phyloP scores from a whole-genome alignment of 257 asterid species.

The Coffea eugenioides region DNA sequence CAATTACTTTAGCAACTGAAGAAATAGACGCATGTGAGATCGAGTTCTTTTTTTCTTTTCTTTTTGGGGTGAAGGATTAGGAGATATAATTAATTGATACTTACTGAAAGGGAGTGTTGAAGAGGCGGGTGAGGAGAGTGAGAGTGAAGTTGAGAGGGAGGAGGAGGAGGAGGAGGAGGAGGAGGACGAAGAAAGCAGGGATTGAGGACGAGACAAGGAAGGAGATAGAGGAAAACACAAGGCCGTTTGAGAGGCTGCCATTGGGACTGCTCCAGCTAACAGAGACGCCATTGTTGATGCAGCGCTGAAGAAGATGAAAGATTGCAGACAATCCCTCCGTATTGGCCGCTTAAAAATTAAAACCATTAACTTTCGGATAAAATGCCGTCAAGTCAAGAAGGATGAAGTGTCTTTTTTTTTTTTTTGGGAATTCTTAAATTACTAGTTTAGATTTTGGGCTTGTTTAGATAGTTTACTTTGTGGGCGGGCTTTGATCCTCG shows the following conservation, averaged over 20 bases:
- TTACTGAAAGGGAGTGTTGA: conserved; percentile 59
- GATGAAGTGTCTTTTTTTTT: background rate
- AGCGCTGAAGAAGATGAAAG: background rate
- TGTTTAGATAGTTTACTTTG: no score
- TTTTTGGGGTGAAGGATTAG: no score
- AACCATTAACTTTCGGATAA: conserved; percentile 11
- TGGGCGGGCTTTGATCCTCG: background rate
- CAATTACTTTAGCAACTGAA: background rate
- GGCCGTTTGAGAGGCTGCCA: conserved; percentile 46
- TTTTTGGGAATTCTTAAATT: no score
- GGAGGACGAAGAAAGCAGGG: conserved; percentile 21
- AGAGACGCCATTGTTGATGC: conserved; percentile 59
- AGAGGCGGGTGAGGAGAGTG: conserved; percentile 31
- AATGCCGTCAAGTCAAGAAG: background rate
- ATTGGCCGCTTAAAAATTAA: background rate
- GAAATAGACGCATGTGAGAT: background rate
- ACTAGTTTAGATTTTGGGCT: no score
- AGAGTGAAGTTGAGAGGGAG: conserved; percentile 23
- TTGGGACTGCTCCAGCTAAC: conserved; percentile 53
- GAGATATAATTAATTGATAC: conserved; percentile 13
- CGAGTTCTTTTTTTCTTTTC: background rate
- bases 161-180: background rate
- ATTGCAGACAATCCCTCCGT: background rate
- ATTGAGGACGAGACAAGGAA: conserved; percentile 12
- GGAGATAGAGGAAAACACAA: conserved; percentile 10